These are phyloP conservation scores for Aspergillus ustus DNA, from an alignment of 2,329 filamentous ascomycete species.

Conservation along the genomic window DNA sequence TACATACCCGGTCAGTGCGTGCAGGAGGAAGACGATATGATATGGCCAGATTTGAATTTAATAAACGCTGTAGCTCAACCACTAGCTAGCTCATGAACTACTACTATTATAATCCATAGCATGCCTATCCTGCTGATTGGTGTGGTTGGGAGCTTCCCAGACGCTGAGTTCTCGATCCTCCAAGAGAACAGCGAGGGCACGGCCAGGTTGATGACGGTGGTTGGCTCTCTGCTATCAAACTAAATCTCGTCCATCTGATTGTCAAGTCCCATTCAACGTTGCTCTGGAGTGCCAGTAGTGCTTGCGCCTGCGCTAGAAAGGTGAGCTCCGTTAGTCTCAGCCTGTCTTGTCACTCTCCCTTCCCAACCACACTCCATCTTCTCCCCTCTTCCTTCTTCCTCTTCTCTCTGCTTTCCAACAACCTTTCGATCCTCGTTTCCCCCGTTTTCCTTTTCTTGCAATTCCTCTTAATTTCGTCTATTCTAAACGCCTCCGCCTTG, in stretches of 20 bases:
- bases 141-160: slow-evolving; percentile 4
- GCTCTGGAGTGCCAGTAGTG: background rate
- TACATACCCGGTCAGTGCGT: background rate
- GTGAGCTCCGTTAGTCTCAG: background rate
- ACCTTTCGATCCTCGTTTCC: slow-evolving; percentile 3
- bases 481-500: background rate
- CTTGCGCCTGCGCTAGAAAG: background rate
- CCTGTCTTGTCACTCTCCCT: background rate
- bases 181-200: background rate
- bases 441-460: slow-evolving; percentile 8
- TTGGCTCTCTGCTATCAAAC: slow-evolving; percentile 16
- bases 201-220: background rate
- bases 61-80: background rate
- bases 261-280: slow-evolving; percentile 2
- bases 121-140: background rate
- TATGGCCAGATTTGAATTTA: background rate
- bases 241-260: slow-evolving; percentile 15
- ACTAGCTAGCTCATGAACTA: background rate
- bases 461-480: slow-evolving; percentile 3
- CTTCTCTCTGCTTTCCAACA: slow-evolving; percentile 6
- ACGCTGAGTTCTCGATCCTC: background rate
- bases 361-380: background rate
- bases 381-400: slow-evolving; percentile 11
- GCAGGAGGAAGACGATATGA: background rate
- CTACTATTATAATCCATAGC: background rate